These are phyloP conservation scores for Paramecium biaurelia DNA, from an alignment of 73 alveolate species.

Conservation along the genomic window DNA sequence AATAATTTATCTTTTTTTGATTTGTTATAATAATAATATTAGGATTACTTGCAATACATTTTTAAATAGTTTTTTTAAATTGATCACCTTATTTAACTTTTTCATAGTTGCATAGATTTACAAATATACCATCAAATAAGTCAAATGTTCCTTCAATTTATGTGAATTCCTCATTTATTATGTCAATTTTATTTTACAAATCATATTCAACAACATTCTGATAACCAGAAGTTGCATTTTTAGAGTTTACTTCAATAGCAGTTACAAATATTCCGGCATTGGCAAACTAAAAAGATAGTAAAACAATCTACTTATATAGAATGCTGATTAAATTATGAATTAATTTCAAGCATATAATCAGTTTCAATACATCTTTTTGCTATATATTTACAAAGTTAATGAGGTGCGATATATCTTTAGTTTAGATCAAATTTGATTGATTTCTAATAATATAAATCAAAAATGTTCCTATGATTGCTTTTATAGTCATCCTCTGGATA, in stretches of 20 bases:
- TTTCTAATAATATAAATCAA: not conserved
- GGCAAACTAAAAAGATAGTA: not conserved
- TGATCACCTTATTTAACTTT: not conserved
- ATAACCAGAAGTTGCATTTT: not conserved
- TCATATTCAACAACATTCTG: not conserved
- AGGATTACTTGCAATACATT: not conserved
- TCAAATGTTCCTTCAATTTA: not conserved
- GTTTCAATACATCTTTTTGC: not conserved
- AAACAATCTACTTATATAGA: not conserved
- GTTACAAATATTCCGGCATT: not conserved
- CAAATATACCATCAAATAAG: not conserved
- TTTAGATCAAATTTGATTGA: not conserved
- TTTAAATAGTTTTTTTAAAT: not conserved
- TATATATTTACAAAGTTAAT: not conserved
- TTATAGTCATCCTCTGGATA: not conserved
- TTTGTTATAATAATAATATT: not conserved
- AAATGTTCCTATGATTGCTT: not conserved
- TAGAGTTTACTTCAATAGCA: not conserved
- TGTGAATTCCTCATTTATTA: not conserved
- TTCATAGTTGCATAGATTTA: not conserved
- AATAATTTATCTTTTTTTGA: not conserved
- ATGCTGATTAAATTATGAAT: not conserved
- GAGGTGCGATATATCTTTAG: not conserved
- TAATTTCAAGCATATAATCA: not conserved
- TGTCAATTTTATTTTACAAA: not conserved